Conservation (phyloP, 108 stramenopile genomes). For the Nitzschia inconspicua region DNA sequence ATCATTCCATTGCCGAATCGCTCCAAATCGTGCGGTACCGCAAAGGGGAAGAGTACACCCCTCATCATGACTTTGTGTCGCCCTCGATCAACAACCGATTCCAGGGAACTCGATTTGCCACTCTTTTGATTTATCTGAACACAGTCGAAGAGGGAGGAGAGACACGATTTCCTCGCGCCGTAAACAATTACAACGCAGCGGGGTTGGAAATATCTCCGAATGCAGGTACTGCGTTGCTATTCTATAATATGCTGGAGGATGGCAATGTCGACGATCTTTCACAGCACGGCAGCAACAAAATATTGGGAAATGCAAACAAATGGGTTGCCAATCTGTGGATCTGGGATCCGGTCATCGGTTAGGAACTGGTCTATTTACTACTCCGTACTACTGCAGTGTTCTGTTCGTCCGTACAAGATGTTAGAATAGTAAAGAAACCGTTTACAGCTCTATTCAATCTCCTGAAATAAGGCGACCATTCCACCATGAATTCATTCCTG, state of each 20-base stretch:
- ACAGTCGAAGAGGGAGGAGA: constrained; percentile 65
- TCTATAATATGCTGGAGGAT: constrained; percentile 88
- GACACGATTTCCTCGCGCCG: constrained; percentile 85
- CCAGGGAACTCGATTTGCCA: constrained; percentile 82
- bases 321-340: constrained; percentile 82
- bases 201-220: constrained; percentile 76
- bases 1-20: constrained; percentile 84
- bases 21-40: constrained; percentile 85
- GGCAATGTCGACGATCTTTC: constrained; percentile 91
- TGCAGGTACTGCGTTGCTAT: constrained; percentile 78
- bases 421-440: no score
- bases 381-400: no score
- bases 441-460: no score
- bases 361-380: not conserved
- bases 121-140: constrained; percentile 81
- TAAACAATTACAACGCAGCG: constrained; percentile 59
- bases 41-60: constrained; percentile 68
- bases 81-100: constrained; percentile 67
- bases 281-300: constrained; percentile 77
- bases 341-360: constrained; percentile 23
- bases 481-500: no score
- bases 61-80: constrained; percentile 89
- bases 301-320: constrained; percentile 56
- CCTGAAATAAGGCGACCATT: no score
- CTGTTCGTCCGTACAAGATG: no score